Evolutionary conservation across 129 eudicot genomes (phyloP), one percentile per base, ranked within the genome.

Genomic region (Rutidosis leptorrhynchoides): DNA sequence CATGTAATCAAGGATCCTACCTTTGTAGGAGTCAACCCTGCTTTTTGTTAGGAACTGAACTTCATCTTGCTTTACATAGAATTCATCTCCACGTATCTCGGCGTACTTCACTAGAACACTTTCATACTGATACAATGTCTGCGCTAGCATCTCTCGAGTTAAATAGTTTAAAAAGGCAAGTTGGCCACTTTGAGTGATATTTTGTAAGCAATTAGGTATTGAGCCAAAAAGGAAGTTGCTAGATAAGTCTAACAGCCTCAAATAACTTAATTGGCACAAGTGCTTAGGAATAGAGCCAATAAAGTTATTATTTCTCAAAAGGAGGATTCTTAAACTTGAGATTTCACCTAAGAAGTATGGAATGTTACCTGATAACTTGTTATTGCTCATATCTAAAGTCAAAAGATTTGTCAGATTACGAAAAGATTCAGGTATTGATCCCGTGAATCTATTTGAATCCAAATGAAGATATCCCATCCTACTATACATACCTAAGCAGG

Each of bases 311-410:
- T 55, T 53, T 5, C 69, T 35, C 33, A 76, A 26, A 0, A 71
- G 27, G 0, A 80, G 68, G 43, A 76, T 48, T 56, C 84, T 76
- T 30, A 80, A 56, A 43, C 0, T 21, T 5, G 24, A 26, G 32
- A 72, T 61, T 46, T 54, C 40, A 3, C 73, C 67, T 12, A 81
- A 7, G 51, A 58, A 72, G 3, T 26, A 5, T 10, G 79, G 72
- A 43, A 75, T 70, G 5, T 2, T 37, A 0, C 79, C 82, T 0
- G 77, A 72, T 1, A 81, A 51, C 42, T 62, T n/a, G 49, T 81
- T 81, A 20, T 68, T 33, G 3, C 85, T 24, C 0, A 81, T 4
- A 55, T 81, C 86, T 29, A 81, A 10, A 26, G 73, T 66, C 56
- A 77, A 71, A n/a, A 73, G 33, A 5, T 16, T 25, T 0, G 66